A percentile compares a stretch with the other conserved stretches of the same genome.
Evolutionary conservation across 129 eudicot species (phyloP).

Genomic region (Logfia minima): DNA sequence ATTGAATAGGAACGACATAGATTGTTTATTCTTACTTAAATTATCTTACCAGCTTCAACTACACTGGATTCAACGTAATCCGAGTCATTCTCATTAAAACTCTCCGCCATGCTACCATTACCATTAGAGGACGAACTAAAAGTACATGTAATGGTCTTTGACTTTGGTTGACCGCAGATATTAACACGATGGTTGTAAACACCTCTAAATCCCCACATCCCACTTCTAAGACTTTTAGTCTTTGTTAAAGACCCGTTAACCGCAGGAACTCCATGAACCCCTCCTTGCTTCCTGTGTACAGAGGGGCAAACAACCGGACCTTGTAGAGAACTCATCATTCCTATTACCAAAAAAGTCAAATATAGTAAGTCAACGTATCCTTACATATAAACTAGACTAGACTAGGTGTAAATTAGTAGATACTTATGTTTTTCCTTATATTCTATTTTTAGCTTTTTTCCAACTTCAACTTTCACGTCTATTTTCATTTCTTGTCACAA

Average conservation of each 20-base stretch:
- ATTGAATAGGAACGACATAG: not conserved
- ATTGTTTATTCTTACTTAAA: conserved; percentile 3
- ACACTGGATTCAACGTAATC: conserved; percentile 84
- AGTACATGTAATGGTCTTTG: conserved; percentile 31
- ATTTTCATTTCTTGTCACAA: conserved; percentile 7
- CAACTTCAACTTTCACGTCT: not conserved
- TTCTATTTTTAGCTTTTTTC: not conserved
- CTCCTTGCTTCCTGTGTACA: conserved; percentile 56
- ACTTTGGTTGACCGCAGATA: conserved; percentile 32
- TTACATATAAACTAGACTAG: not conserved
- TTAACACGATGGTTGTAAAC: conserved; percentile 31
- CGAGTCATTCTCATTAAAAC: conserved; percentile 49
- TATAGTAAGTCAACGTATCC: not conserved
- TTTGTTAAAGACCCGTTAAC: conserved; percentile 37
- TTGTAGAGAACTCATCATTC: conserved; percentile 78
- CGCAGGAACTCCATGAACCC: conserved; percentile 33
- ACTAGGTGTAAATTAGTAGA: not conserved
- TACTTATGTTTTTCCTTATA: not conserved
- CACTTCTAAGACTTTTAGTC: conserved; percentile 52
- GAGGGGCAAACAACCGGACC: conserved; percentile 78
- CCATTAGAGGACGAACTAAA: conserved; percentile 43
- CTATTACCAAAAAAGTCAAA: conserved; percentile 14
- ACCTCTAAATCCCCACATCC: conserved; percentile 57
- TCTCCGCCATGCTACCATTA: conserved; percentile 44
- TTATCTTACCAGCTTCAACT: conserved; percentile 74